Evolutionary conservation across 2,329 filamentous ascomycete species (phyloP).

Genomic region (Aspergillus pseudoviridinutans): DNA sequence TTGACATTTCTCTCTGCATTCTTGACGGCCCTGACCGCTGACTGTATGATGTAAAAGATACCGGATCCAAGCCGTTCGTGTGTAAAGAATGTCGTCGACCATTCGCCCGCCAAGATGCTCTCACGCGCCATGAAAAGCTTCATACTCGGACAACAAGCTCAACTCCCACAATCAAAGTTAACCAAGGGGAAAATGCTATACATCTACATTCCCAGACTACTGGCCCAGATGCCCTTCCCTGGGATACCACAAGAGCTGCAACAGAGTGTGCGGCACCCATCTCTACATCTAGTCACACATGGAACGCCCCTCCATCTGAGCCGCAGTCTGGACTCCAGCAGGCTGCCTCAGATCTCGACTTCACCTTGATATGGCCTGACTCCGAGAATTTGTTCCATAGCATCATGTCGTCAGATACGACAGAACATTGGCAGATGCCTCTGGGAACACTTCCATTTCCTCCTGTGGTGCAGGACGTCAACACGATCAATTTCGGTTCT

Average conservation of each 20-base stretch:
- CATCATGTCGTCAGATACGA: constrained; percentile 39
- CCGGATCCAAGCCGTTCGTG: constrained; percentile 39
- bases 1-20: constrained; percentile 3
- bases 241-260: constrained; percentile 23
- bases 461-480: constrained; percentile 26
- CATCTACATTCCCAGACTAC: constrained; percentile 13
- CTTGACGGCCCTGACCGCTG: constrained; percentile 11
- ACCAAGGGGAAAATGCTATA: constrained; percentile 3
- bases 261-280: constrained; percentile 13
- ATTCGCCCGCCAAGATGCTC: constrained; percentile 43
- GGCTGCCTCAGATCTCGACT: constrained; percentile 33
- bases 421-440: constrained; percentile 43
- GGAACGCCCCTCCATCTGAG: constrained; percentile 19
- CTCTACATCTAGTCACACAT: constrained; percentile 20
- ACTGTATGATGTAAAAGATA: constrained; percentile 28
- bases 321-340: constrained; percentile 21
- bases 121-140: constrained; percentile 43
- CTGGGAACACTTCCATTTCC: constrained; percentile 40
- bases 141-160: constrained; percentile 29
- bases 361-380: constrained; percentile 44
- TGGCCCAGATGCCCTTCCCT: constrained; percentile 19
- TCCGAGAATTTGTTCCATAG: constrained; percentile 44
- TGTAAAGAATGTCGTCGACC: constrained; percentile 40
- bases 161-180: constrained; percentile 11
- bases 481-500: constrained; percentile 30